Evolutionary conservation across 495 filamentous ascomycete species (phyloP).

Genomic region (Podospora fimiseda): DNA sequence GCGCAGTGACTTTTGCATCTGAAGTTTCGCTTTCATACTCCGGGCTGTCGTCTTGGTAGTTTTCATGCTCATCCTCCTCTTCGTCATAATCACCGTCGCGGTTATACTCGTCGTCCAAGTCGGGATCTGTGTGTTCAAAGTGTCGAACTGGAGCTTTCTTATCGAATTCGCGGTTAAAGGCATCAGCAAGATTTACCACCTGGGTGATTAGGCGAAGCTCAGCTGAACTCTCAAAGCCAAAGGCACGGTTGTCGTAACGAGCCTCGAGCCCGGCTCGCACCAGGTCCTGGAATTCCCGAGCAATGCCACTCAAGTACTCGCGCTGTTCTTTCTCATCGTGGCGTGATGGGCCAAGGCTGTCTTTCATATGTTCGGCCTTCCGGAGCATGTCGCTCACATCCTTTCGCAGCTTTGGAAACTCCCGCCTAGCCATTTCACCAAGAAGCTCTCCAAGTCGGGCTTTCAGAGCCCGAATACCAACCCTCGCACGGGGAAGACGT

Average conservation of each 20-base stretch:
- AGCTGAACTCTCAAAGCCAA: constrained; percentile 33
- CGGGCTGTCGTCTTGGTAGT: no score
- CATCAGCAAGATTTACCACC: constrained; percentile 27
- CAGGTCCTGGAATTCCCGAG: constrained; percentile 36
- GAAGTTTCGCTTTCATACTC: no score
- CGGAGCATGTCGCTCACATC: constrained; percentile 38
- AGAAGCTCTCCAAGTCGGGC: constrained; percentile 37
- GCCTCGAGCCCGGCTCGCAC: constrained; percentile 32
- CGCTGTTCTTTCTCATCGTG: constrained; percentile 37
- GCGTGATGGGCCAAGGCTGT: constrained; percentile 39
- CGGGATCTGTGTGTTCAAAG: background rate
- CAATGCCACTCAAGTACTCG: constrained; percentile 35
- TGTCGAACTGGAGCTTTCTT: background rate
- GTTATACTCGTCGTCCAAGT: background rate
- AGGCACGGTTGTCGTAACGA: constrained; percentile 37
- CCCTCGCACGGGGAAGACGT: constrained; percentile 34
- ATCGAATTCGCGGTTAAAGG: constrained; percentile 11
- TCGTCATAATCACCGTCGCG: background rate
- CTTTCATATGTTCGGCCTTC: constrained; percentile 23
- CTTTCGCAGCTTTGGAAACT: constrained; percentile 42
- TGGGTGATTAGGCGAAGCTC: constrained; percentile 39
- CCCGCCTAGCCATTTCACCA: constrained; percentile 34
- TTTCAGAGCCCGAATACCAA: constrained; percentile 45
- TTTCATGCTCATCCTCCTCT: background rate
- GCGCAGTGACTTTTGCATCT: background rate